phyloP scores from a whole-genome alignment of 2,329 filamentous ascomycete genomes.

The Dichotomopilus funicola region DNA sequence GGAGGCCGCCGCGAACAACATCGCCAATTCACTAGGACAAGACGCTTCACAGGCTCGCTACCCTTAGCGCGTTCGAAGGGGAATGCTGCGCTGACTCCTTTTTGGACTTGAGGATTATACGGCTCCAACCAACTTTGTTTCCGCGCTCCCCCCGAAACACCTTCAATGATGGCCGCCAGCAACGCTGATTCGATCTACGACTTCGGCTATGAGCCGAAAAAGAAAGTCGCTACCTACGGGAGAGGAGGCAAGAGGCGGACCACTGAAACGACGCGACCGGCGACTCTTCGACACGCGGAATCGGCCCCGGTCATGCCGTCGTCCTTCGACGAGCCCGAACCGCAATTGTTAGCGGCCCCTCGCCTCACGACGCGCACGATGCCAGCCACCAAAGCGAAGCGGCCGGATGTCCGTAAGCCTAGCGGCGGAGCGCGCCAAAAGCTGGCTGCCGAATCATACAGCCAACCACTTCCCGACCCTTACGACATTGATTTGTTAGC shows the following conservation, averaged over 20 bases:
- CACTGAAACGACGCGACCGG: constrained; percentile 11
- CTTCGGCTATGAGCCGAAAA: constrained; percentile 24
- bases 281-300: constrained; percentile 13
- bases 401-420: constrained; percentile 4
- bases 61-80: too few species aligned
- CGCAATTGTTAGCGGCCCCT: constrained; percentile 16
- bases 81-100: too few species aligned
- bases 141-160: too few species aligned
- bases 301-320: constrained; percentile 15
- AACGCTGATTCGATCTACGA: constrained; percentile 16
- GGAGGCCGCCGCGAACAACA: too few species aligned
- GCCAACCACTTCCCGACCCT: constrained; percentile 18
- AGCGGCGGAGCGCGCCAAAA: constrained; percentile 6
- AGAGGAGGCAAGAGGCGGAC: constrained; percentile 23
- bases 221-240: constrained; percentile 29
- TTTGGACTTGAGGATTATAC: too few species aligned
- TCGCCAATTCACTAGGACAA: too few species aligned
- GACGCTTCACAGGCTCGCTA: too few species aligned
- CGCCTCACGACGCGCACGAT: constrained; percentile 4
- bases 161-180: constrained; percentile 13
- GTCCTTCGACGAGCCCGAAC: constrained; percentile 11
- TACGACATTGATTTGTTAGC: constrained; percentile 12
- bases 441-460: constrained; percentile 13
- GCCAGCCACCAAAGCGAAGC: constrained; percentile 6
- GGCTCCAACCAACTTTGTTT: too few species aligned